These are phyloP conservation scores for Pelargonium fulgidum DNA, from an alignment of 441 rosid species.

Conservation along the genomic window DNA sequence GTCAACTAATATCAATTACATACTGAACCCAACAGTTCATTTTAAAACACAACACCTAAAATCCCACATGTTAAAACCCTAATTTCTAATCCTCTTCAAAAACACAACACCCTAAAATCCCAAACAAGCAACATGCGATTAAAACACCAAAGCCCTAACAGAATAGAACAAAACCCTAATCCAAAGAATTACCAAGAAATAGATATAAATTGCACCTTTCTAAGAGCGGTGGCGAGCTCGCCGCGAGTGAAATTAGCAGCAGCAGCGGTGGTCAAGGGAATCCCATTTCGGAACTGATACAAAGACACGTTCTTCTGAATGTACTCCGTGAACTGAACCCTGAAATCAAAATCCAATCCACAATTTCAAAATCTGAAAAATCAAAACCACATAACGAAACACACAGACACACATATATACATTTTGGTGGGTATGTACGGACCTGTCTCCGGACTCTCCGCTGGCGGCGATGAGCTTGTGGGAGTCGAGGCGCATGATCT, in stretches of 20 bases:
- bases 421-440: background rate
- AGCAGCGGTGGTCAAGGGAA: constrained; percentile 81
- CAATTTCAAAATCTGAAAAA: background rate
- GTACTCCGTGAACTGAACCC: constrained; percentile 83
- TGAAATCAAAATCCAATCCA: constrained; percentile 19
- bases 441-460: constrained; percentile 98
- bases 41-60: too few relatives aligned
- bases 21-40: too few relatives aligned
- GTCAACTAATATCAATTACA: too few relatives aligned
- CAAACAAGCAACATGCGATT: background rate
- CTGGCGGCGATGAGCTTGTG: constrained; percentile 97
- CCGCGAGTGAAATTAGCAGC: constrained; percentile 86
- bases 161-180: constrained; percentile 13
- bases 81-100: background rate
- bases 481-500: constrained; percentile 89
- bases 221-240: constrained; percentile 87
- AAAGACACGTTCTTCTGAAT: constrained; percentile 89
- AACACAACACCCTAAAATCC: background rate
- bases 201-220: constrained; percentile 47
- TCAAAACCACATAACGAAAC: background rate
- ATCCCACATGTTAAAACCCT: background rate
- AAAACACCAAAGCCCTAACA: background rate
- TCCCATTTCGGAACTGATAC: constrained; percentile 84
- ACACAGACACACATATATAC: background rate
- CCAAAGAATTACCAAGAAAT: background rate